Evolutionary conservation across 352 stramenopile genomes (phyloP).

Genomic region (Phytopythium delawarense): DNA sequence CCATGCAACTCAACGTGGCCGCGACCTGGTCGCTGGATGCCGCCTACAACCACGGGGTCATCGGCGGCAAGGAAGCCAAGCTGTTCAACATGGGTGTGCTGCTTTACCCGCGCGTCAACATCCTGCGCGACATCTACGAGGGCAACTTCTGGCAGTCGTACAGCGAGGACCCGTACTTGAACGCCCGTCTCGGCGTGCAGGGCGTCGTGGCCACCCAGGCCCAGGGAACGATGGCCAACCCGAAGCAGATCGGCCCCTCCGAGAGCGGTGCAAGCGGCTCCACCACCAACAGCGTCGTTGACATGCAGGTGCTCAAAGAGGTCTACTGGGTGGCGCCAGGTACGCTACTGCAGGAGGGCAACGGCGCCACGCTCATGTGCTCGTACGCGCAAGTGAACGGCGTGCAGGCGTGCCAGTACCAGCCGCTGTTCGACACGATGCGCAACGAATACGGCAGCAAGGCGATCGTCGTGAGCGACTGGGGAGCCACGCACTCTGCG

Average conservation of each 20-base stretch:
- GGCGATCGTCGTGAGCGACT: constrained; percentile 27
- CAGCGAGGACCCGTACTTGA: constrained; percentile 28
- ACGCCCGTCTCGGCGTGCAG: constrained; percentile 22
- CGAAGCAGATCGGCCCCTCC: constrained; percentile 28
- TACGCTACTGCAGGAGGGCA: constrained; percentile 24
- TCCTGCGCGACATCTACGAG: constrained; percentile 18
- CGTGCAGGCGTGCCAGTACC: constrained; percentile 23
- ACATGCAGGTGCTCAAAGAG: constrained; percentile 23
- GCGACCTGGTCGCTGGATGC: constrained; percentile 22
- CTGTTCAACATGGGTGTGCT: constrained; percentile 26
- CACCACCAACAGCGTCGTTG: constrained; percentile 20
- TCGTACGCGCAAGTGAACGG: constrained; percentile 29
- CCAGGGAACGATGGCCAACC: constrained; percentile 27
- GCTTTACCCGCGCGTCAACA: constrained; percentile 25
- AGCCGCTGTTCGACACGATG: constrained; percentile 26
- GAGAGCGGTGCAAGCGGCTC: constrained; percentile 18
- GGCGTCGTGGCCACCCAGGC: constrained; percentile 18
- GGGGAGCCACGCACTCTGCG: constrained; percentile 22
- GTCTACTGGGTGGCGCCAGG: constrained; percentile 24
- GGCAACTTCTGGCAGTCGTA: constrained; percentile 33
- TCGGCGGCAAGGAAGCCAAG: constrained; percentile 26
- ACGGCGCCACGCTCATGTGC: constrained; percentile 30
- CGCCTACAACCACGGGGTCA: constrained; percentile 26
- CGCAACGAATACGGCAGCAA: constrained; percentile 29
- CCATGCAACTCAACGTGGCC: constrained; percentile 24